Conservation (phyloP, 1,284 basidiomycete genomes). For the Leccinum holopus region DNA sequence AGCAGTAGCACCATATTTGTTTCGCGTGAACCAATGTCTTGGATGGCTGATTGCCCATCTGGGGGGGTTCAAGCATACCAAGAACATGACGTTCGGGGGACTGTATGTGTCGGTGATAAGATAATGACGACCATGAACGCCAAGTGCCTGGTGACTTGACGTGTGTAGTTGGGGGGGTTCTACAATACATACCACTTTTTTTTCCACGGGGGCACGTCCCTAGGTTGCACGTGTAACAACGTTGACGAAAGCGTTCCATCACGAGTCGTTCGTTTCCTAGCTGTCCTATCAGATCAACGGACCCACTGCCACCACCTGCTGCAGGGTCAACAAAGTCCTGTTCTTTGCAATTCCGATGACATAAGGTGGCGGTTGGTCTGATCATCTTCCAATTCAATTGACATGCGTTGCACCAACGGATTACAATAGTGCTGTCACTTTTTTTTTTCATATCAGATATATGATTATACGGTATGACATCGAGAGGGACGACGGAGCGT, state of each 20-base stretch:
- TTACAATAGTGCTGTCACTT: background rate
- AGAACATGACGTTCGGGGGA: background rate
- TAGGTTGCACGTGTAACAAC: conserved; percentile 3
- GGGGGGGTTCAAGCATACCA: background rate
- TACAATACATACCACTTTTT: background rate
- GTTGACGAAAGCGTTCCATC: background rate
- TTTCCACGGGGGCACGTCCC: conserved; percentile 24
- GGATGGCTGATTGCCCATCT: background rate
- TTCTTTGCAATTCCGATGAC: conserved; percentile 14
- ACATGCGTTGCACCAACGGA: background rate
- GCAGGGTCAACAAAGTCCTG: background rate
- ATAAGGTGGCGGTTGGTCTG: background rate
- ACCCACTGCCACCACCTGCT: background rate
- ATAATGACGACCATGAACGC: background rate
- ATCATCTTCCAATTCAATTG: background rate
- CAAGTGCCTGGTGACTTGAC: conserved; percentile 2
- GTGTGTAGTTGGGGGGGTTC: background rate
- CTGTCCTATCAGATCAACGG: background rate
- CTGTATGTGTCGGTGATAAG: background rate
- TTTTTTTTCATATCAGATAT: background rate
- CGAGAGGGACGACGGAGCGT: background rate
- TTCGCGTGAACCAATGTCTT: background rate
- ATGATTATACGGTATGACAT: background rate
- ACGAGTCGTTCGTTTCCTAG: background rate
- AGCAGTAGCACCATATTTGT: background rate